Evolutionary conservation across 306 rosid species (phyloP), one percentile per base, ranked within the genome.

Genomic region (Amphicarpaea edgeworthii): DNA sequence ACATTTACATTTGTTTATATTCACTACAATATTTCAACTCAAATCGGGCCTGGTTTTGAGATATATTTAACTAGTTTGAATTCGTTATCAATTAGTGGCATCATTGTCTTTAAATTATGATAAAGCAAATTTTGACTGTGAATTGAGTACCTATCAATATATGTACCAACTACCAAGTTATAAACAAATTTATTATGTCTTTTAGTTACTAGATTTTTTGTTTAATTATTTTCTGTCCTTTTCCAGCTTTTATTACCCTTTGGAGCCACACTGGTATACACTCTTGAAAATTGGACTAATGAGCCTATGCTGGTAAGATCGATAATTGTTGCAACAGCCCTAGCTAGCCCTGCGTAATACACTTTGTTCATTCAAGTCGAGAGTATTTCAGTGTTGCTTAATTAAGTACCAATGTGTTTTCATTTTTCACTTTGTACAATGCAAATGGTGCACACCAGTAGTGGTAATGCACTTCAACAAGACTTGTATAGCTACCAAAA

Each of bases 361-460:
- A 12, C 20, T 51, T 19, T 16, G 19, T 70, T 53, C n/a, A 12
- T 70, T 53, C 64, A 70, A 17, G 38, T 17, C 76, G 17, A 2
- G 2, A 5, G 14, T 20, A 42, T 51, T 20, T 8, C 0, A 42
- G 37, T 12, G 19, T 26, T 58, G 17, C 26, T 58, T 26, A 58
- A 30, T 58, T 26, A 58, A 30, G 43, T 7, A 15, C 3, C 43
- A 3, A n/a, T n/a, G 2, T 60, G 42, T 37, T 60, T 7, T n/a
- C 21, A 30, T 60, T 60, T 60, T 61, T 61, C 68, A 61, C 43
- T 61, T 61, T 61, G 65, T 21, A 54, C 32, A 3, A 28, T 58
- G 65, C 11, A 32, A 11, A 60, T 32, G 42, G 5, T 7, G 20
- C 1, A 1, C 23, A 6, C 24, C 2, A 5, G 12, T 61, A n/a